Evolutionary conservation across 108 stramenopile genomes (phyloP), one percentile per base, ranked within the genome.

Genomic region (Pseudonitzschia multiseries): DNA sequence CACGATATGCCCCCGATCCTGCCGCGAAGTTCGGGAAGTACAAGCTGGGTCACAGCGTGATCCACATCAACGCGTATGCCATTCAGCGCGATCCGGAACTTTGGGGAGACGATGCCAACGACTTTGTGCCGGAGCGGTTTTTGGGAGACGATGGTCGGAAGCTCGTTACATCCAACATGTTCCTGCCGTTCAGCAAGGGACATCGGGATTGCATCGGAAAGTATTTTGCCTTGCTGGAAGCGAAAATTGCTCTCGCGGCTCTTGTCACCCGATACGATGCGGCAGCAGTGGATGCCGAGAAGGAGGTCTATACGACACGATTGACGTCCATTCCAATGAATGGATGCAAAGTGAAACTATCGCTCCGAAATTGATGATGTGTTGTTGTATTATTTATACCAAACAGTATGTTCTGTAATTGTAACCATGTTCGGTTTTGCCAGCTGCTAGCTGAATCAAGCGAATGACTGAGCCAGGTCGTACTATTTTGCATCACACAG

Each of bases 181-280:
- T 63, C 65, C 63, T 83, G 36, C 83, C 83, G 28, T 83, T 80
- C 27, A 54, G 48, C 41, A 80, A 83, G 36, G 79, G 83, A 6
- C 17, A 50, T 0, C 75, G 82, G 18, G 82, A 80, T 69, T 83
- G 82, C 53, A 72, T 83, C 32, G 82, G 82, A 0, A 83, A 80
- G 48, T 83, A 83, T 51, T 83, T 83, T 73, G 82, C 82, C 10
- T 17, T 83, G 41, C 17, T 83, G 40, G 82, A 83, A 44, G 57
- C 76, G 4, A 83, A 80, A 71, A 68, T 83, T 32, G 82, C 79
- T 3, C 42, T 83, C 20, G 76, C 79, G n/a, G 75, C 67, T 24
- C 56, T 83, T 40, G 44, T 77, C 15, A 53, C 50, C 12, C 57
- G 79, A 33, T 83, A 77, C 62, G 76, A 83, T 59, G 76, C 52